Base-by-base conservation (phyloP, 2,329 filamentous ascomycete species). In the Fonsecaea pugnacius region DNA sequence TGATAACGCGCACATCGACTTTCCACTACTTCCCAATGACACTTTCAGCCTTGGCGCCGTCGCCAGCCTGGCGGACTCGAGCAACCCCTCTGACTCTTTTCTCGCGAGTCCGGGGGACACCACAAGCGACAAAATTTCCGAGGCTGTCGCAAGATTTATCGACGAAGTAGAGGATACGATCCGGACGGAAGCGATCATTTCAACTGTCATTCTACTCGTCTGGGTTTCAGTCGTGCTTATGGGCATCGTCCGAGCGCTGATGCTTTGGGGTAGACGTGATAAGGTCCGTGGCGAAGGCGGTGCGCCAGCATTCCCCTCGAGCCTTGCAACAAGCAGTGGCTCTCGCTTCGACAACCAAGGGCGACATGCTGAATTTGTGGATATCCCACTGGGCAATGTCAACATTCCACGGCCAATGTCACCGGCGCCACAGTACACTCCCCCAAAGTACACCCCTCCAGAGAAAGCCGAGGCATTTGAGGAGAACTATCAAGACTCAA, bases 1-100 rank as follows among this genome's bases (percentile, higher is more conserved):
- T 72, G 89, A 98, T 70, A 82, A 98, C 74, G 92, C 95, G 3
- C 86, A 95, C 67, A 84, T 99, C 71, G 81, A 86, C 65, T 89
- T 99, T 71, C 95, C 95, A 0, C 78, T 85, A 59, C 87, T 98
- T 66, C 82, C 86, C 30, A 89, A 91, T 71, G 85, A 96, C 74
- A 91, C 90, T 1, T 96, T 98, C 78, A 94, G 91, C 64, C 80
- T 89, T 59, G 92, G 93, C 48, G 91, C 93, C 62, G 80, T 86
- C 35, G 82, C 80, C 30, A 82, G 83, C 71, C 76, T 85, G 53
- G 76, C 79, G 63, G 75, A 78, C 58, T 77, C 78, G 60, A 75
- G 84, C 52, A 85, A 84, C 40, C 78, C 89, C 64, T 75, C 78
- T 6, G 81, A 85, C 58, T 82, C 89, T 58, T 95, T 98, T 76